Evolutionary conservation across 768 basidiomycete species (phyloP).

Genomic region (Mycena chlorophos): DNA sequence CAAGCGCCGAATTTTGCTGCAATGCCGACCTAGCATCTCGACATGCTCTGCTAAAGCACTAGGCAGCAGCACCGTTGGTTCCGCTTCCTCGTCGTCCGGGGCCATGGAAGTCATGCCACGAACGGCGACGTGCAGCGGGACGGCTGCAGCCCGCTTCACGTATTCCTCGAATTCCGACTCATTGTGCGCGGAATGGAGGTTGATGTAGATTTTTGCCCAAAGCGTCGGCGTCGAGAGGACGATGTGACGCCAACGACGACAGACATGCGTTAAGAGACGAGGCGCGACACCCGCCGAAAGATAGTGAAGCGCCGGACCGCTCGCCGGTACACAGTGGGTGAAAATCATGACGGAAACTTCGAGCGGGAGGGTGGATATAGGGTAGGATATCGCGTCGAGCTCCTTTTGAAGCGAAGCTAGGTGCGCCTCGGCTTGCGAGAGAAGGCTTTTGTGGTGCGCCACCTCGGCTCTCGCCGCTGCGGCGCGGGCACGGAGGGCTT

Average conservation of each 20-base stretch:
- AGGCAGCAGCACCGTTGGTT: too few species aligned
- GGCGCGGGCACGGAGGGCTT: too few species aligned
- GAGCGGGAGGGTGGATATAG: conserved; percentile 4
- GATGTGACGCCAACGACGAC: background rate
- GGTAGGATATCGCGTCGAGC: conserved; percentile 9
- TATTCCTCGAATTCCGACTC: background rate
- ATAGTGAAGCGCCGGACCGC: background rate
- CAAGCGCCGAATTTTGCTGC: too few species aligned
- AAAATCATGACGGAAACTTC: conserved; percentile 17
- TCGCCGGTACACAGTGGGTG: background rate
- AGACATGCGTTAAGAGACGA: background rate
- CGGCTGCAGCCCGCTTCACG: too few species aligned
- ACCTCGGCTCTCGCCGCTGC: too few species aligned
- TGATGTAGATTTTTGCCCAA: background rate
- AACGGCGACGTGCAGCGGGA: background rate
- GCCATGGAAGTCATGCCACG: too few species aligned
- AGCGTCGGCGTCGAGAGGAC: background rate
- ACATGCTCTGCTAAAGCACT: too few species aligned
- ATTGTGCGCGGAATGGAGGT: background rate
- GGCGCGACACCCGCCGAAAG: background rate
- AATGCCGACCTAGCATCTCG: too few species aligned
- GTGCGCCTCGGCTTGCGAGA: too few species aligned
- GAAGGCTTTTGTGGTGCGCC: too few species aligned
- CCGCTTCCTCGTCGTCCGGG: too few species aligned
- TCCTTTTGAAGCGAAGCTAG: background rate